Evolutionary conservation across 345 rosid species (phyloP).

Genomic region (Eucalyptus sp.): DNA sequence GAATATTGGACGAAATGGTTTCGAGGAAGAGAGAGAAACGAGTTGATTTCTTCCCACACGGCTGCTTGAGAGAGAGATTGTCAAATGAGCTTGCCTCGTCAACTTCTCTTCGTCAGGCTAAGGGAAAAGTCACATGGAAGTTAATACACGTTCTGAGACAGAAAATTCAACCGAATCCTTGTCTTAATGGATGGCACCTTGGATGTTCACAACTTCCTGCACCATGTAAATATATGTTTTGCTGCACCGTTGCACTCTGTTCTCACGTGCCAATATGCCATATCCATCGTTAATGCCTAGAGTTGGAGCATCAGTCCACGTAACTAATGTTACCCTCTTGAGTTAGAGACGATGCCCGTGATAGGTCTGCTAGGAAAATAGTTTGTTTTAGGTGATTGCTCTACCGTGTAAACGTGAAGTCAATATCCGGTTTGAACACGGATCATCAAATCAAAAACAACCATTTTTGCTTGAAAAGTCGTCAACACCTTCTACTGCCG

Average conservation of each 20-base stretch:
- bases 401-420: neutral
- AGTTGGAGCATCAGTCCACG: neutral
- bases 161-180: neutral
- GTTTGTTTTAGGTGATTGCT: neutral
- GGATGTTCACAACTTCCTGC: neutral
- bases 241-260: neutral
- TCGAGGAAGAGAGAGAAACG: neutral
- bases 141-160: neutral
- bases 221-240: neutral
- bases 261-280: neutral
- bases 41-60: neutral
- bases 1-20: neutral
- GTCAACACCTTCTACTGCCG: neutral
- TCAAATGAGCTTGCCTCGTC: neutral
- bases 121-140: neutral
- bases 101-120: neutral
- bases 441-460: neutral
- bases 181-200: neutral
- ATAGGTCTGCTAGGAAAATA: neutral
- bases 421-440: neutral
- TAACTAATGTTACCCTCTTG: neutral
- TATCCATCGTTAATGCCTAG: neutral
- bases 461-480: neutral
- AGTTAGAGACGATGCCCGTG: neutral
- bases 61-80: neutral